A percentile compares a stretch with the other conserved stretches of the same genome.
These are phyloP conservation scores for Macrophomina tecta DNA, from an alignment of 2,329 filamentous ascomycete species.

Conservation along the genomic window DNA sequence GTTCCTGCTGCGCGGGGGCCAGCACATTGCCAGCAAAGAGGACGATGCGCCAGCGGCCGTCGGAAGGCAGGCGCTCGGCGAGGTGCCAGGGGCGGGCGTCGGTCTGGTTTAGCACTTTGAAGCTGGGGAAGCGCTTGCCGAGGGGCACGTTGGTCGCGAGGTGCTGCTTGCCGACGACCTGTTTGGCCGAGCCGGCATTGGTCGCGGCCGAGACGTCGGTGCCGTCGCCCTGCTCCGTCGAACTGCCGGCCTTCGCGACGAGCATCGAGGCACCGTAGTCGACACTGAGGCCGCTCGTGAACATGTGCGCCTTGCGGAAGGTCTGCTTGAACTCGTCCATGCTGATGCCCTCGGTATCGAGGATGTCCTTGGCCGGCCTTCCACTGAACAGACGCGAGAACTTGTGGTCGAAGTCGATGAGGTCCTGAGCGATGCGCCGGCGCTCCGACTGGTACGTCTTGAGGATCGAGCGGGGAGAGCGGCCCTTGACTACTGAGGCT, in stretches of 20 bases:
- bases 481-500: slow-evolving; percentile 54
- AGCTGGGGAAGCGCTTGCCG: slow-evolving; percentile 65
- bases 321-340: slow-evolving; percentile 68
- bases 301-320: slow-evolving; percentile 65
- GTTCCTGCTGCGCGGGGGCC: slow-evolving; percentile 48
- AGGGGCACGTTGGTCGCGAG: slow-evolving; percentile 55
- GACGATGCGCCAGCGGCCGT: slow-evolving; percentile 65
- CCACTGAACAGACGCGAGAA: slow-evolving; percentile 56
- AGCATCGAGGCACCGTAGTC: slow-evolving; percentile 64
- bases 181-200: background rate
- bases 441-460: slow-evolving; percentile 62
- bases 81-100: slow-evolving; percentile 64
- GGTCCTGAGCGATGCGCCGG: slow-evolving; percentile 65
- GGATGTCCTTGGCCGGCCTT: slow-evolving; percentile 61
- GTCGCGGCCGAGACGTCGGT: slow-evolving; percentile 46
- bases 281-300: slow-evolving; percentile 64
- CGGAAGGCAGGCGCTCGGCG: slow-evolving; percentile 61
- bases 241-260: slow-evolving; percentile 59
- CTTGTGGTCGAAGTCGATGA: slow-evolving; percentile 64
- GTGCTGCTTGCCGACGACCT: slow-evolving; percentile 42
- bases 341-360: slow-evolving; percentile 66
- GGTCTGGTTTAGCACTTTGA: slow-evolving; percentile 65
- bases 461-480: slow-evolving; percentile 50
- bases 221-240: slow-evolving; percentile 54
- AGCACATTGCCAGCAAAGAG: slow-evolving; percentile 68